Evolutionary conservation across 2,329 filamentous ascomycete species (phyloP), one percentile per base, ranked within the genome.

Genomic region (Akanthomyces dipterigenus): DNA sequence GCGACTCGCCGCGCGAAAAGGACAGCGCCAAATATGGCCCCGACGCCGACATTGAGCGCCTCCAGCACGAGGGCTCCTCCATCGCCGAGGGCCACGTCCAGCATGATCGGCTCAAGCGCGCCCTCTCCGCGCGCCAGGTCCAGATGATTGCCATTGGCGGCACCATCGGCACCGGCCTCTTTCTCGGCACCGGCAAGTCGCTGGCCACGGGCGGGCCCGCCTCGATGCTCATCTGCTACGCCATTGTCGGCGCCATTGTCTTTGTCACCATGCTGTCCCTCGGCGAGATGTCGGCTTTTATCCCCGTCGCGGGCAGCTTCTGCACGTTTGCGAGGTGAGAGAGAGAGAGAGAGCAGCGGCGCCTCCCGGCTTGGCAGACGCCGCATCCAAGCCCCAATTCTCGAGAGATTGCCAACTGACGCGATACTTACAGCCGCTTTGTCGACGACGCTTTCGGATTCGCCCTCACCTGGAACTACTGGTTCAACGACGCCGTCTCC

Each of bases 121-220:
- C 81, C 46, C 76, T 87, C 14, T 83, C 82, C 2, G 71, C 82
- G 18, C 80, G 85, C n/a, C 85, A 88, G 70, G 82, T 88, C 12
- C 84, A 88, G 72, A 87, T 88, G 84, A 86, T 88, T 63, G 86
- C 85, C 48, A 82, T 85, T 54, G 82, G 80, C 22, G 82, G 82
- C 40, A 84, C 81, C 1, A 84, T 85, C 51, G 82, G 82, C 9
- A 87, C 84, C 0, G 85, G 85, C 3, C 71, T 88, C 4, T 88
- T 88, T 65, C 75, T 88, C 6, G 84, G 85, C 34, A 85, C 83
- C 0, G 85, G 85, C 11, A 83, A 82, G 67, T 81, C 83, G 4
- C 71, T 88, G 43, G 78, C 82, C 1, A 85, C 78, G 0, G 85
- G 82, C 34, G 85, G 85, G 0, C 85, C 85, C 5, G 83, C 80